Evolutionary conservation across 164 flowering plant species (phyloP), one percentile per base, ranked within the genome.

Genomic region (Sedum album): DNA sequence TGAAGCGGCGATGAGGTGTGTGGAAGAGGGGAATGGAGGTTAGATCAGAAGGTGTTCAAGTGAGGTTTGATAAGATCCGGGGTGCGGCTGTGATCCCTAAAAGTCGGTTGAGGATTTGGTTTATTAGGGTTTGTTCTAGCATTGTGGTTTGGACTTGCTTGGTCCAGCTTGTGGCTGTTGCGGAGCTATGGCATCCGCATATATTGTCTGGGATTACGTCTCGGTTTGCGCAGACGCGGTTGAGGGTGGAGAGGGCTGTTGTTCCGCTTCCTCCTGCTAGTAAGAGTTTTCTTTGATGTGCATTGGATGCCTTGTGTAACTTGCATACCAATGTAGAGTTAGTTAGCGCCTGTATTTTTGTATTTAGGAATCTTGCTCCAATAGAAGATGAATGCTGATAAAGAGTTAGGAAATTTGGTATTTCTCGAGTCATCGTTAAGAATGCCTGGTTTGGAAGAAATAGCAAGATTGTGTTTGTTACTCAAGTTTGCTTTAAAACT

Each of bases 61-160:
- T 76, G 75, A 74, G 83, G 74, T 71, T 49, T 66, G 87, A 77
- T 35, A 84, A 87, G 71, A 18, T 72, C 51, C 77, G 79, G 33
- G 73, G 73, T 20, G 75, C 80, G 51, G 78, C 61, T 72, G 61
- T 82, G 73, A 65, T 82, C 9, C 85, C 83, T 2, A 76, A 80
- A 71, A 84, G 84, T 38, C 80, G 98, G 39, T 75, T 90, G 48
- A 85, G 82, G 72, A 87, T 86, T 20, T 94, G 96, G 96, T 91
- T 94, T 69, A 71, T 94, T 25, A 77, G 96, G 65, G 82, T 91
- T 42, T 91, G 97, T 75, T 87, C 95, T 14, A 88, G 89, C 77
- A 89, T 94, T 76, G 73, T 91, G 77, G 67, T 94, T 0, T 94
- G 96, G 95, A 94, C 98, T 6, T 87, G 91, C 75, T 68, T 91